Conservation (phyloP, 805 yeast species). For the Starmerella vitae region DNA sequence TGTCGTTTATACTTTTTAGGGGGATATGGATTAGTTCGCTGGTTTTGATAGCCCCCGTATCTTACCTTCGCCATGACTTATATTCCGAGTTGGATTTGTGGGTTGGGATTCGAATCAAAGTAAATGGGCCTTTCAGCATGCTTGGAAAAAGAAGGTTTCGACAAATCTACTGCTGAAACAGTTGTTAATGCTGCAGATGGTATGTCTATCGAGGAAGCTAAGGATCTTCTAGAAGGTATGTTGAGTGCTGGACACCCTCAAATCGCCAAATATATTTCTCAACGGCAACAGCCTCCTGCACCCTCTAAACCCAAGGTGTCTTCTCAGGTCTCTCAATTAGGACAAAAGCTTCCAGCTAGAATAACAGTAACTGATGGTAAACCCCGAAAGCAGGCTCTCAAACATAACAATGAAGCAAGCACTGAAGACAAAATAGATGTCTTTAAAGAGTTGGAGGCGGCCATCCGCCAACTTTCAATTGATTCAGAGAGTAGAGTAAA, state of each 20-base stretch:
- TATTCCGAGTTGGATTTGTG: too few species aligned
- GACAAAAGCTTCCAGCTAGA: not conserved
- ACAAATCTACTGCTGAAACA: constrained; percentile 19
- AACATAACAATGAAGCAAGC: not conserved
- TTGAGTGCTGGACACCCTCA: constrained; percentile 11
- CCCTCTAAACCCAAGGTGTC: too few species aligned
- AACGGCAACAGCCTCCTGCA: too few species aligned
- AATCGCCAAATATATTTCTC: constrained; percentile 11
- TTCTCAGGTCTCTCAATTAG: constrained; percentile 1
- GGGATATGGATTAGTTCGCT: too few species aligned
- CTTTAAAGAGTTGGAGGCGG: constrained; percentile 52
- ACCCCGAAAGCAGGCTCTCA: not conserved
- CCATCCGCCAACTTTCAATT: constrained; percentile 41
- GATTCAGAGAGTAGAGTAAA: constrained; percentile 26
- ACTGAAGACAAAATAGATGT: constrained; percentile 37
- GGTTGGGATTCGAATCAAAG: too few species aligned
- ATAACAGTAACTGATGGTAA: not conserved
- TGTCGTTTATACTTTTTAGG: too few species aligned
- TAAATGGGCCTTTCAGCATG: constrained; percentile 8
- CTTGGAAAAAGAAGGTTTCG: constrained; percentile 19
- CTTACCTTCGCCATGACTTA: too few species aligned
- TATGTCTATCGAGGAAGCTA: constrained; percentile 16
- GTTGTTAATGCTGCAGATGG: constrained; percentile 14
- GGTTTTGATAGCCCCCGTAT: too few species aligned
- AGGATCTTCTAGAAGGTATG: constrained; percentile 14